Evolutionary conservation across 164 flowering plant species (phyloP).

Genomic region (Piper betle): DNA sequence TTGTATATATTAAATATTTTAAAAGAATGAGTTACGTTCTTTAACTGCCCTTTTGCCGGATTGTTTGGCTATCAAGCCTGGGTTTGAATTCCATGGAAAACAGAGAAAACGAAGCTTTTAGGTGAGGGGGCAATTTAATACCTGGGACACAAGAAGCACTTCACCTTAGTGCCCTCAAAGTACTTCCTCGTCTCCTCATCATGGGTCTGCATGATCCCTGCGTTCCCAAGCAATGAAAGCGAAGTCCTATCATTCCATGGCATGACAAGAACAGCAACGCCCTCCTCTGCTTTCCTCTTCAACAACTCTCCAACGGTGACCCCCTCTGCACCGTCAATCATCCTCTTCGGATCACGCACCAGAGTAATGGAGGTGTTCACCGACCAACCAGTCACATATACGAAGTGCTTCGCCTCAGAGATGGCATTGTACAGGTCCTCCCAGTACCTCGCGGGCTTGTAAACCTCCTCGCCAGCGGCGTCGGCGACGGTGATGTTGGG

Average conservation of each 20-base stretch:
- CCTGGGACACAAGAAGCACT: conserved; percentile 74
- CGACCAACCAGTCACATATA: conserved; percentile 94
- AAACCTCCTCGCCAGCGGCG: not conserved
- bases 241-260: conserved; percentile 87
- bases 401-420: conserved; percentile 61
- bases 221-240: conserved; percentile 61
- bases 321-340: conserved; percentile 52
- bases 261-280: conserved; percentile 78
- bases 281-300: conserved; percentile 81
- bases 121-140: conserved; percentile 48
- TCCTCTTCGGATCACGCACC: conserved; percentile 64
- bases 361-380: conserved; percentile 46
- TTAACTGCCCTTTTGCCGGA: no score
- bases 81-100: no score
- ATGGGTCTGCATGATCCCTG: conserved; percentile 74
- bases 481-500: conserved; percentile 33
- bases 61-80: no score
- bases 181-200: conserved; percentile 67
- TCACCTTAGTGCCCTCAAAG: conserved; percentile 60
- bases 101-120: no score
- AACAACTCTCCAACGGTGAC: conserved; percentile 65
- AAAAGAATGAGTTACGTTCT: no score
- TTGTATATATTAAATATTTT: no score
- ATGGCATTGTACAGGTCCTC: conserved; percentile 82
- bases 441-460: conserved; percentile 58